A percentile compares a stretch with the other conserved stretches of the same genome.
Evolutionary conservation across 495 filamentous ascomycete genomes (phyloP).

Genomic region (Glonium stellatum): DNA sequence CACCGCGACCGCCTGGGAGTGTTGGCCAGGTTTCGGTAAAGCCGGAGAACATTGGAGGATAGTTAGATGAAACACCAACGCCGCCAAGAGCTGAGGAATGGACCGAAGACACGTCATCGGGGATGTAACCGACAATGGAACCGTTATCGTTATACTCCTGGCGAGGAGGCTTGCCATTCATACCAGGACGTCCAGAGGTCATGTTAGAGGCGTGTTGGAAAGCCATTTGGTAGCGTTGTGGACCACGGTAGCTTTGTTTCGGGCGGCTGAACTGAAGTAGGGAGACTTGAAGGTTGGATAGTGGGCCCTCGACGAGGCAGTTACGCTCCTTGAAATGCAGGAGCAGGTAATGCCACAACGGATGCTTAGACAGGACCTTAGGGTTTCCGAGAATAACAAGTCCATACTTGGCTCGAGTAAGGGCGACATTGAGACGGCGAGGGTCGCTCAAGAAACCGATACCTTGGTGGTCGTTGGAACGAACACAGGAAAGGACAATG

Average conservation of each 20-base stretch:
- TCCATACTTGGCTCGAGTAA: slow-evolving; percentile 94
- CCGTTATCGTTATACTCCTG: slow-evolving; percentile 78
- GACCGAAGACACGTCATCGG: slow-evolving; percentile 93
- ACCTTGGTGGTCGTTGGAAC: slow-evolving; percentile 97
- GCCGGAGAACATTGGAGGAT: slow-evolving; percentile 90
- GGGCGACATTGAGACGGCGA: slow-evolving; percentile 95
- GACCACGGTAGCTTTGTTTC: slow-evolving; percentile 84
- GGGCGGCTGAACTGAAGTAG: slow-evolving; percentile 92
- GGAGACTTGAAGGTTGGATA: slow-evolving; percentile 90
- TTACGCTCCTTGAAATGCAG: slow-evolving; percentile 97
- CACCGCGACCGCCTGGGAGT: slow-evolving; percentile 49
- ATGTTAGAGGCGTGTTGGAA: slow-evolving; percentile 60
- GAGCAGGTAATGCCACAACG: slow-evolving; percentile 93
- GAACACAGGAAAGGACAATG: slow-evolving; percentile 95
- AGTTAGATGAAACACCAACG: slow-evolving; percentile 69
- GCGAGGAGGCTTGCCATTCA: slow-evolving; percentile 45
- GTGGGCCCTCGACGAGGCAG: slow-evolving; percentile 92
- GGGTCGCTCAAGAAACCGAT: slow-evolving; percentile 99
- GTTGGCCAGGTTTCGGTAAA: slow-evolving; percentile 89
- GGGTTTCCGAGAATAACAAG: slow-evolving; percentile 95
- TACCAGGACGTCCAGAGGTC: slow-evolving; percentile 45
- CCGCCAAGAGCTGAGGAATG: slow-evolving; percentile 88
- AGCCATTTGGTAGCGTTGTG: slow-evolving; percentile 80
- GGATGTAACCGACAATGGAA: slow-evolving; percentile 87
- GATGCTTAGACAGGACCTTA: slow-evolving; percentile 96